Percentiles rank a stretch among this genome's conserved stretches.
These are phyloP conservation scores for Boletales sp. DNA, from an alignment of 768 basidiomycete genomes.

Conservation along the genomic window DNA sequence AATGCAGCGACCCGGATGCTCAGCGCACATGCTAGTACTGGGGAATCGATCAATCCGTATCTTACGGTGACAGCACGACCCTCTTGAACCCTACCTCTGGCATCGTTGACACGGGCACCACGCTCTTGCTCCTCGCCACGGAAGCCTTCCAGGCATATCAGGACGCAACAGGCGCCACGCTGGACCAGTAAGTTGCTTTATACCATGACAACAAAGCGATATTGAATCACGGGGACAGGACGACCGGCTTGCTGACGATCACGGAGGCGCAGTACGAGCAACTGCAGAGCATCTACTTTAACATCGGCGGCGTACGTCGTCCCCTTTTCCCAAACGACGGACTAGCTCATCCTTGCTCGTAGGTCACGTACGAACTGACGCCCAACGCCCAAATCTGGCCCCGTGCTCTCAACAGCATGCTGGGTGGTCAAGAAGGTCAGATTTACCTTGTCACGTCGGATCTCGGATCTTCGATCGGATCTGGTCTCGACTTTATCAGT, in stretches of 20 bases:
- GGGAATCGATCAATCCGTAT: slow-evolving; percentile 42
- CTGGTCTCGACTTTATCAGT: slow-evolving; percentile 67
- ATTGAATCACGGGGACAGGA: slow-evolving; percentile 24
- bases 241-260: slow-evolving; percentile 55
- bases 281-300: slow-evolving; percentile 51
- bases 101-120: slow-evolving; percentile 54
- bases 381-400: slow-evolving; percentile 73
- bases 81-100: slow-evolving; percentile 39
- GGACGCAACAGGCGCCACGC: slow-evolving; percentile 46
- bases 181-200: slow-evolving; percentile 41
- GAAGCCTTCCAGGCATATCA: slow-evolving; percentile 58
- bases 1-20: background rate
- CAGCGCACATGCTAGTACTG: slow-evolving; percentile 33
- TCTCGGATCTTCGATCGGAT: slow-evolving; percentile 46
- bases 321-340: background rate
- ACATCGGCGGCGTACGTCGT: slow-evolving; percentile 40
- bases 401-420: slow-evolving; percentile 48
- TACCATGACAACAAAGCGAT: background rate
- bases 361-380: slow-evolving; percentile 53
- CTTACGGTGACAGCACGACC: slow-evolving; percentile 32
- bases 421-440: slow-evolving; percentile 48
- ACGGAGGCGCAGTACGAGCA: slow-evolving; percentile 45
- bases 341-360: background rate
- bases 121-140: slow-evolving; percentile 52
- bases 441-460: slow-evolving; percentile 61